Percentiles rank a stretch among this genome's conserved stretches.
These are phyloP conservation scores for Viridothelium virens DNA, from an alignment of 495 filamentous ascomycete genomes.

Conservation along the genomic window DNA sequence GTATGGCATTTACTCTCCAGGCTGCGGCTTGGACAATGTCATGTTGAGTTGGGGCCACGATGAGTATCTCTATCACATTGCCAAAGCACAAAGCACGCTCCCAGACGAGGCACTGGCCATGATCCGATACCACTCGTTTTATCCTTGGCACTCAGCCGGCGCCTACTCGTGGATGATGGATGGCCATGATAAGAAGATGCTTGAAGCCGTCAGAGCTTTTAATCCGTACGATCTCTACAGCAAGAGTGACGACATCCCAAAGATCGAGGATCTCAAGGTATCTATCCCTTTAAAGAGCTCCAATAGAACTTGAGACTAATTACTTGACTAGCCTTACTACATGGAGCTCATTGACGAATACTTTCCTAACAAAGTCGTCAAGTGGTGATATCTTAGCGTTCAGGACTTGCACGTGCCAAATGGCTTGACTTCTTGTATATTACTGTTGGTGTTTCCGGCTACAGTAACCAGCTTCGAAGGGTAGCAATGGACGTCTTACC, in stretches of 20 bases:
- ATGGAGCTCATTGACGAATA: constrained; percentile 77
- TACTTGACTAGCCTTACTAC: constrained; percentile 59
- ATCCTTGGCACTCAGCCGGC: constrained; percentile 75
- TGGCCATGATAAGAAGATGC: constrained; percentile 67
- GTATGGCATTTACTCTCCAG: constrained; percentile 68
- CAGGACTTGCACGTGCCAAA: background rate
- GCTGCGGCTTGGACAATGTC: constrained; percentile 72
- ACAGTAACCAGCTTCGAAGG: no score
- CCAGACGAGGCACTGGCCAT: constrained; percentile 78
- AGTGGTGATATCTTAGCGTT: constrained; percentile 52
- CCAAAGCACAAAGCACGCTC: constrained; percentile 67
- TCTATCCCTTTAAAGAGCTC: constrained; percentile 13
- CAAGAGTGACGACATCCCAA: constrained; percentile 76
- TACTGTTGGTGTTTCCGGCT: no score
- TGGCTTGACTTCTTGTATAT: background rate
- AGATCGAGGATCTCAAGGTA: constrained; percentile 63
- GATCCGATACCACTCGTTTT: constrained; percentile 86
- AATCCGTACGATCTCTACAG: constrained; percentile 90
- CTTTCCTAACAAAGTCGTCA: constrained; percentile 47
- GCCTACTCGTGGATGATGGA: constrained; percentile 76
- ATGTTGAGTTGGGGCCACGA: constrained; percentile 92
- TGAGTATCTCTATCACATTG: constrained; percentile 81
- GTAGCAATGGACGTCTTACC: no score
- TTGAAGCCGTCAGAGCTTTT: constrained; percentile 74
- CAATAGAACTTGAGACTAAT: constrained; percentile 15